Evolutionary conservation across 768 basidiomycete species (phyloP).

Genomic region (Suillus plorans): DNA sequence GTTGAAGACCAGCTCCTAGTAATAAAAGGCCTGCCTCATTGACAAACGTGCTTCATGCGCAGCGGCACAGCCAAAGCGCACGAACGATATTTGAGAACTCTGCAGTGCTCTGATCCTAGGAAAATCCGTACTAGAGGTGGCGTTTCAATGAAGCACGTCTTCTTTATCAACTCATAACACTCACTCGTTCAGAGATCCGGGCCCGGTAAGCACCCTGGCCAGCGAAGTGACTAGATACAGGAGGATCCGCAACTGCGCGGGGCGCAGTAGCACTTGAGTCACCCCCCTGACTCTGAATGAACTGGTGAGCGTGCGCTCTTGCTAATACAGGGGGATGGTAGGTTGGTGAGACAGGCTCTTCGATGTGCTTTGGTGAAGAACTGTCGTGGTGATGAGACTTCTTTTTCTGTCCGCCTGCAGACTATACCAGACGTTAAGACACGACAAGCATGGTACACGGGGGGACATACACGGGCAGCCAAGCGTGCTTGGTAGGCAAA

Average conservation of each 20-base stretch:
- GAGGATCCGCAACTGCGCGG: too few relatives aligned
- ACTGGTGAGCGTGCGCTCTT: not conserved
- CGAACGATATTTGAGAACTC: not conserved
- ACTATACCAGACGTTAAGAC: not conserved
- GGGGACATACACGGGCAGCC: not conserved
- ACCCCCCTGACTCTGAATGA: not conserved
- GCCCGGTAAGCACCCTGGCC: not conserved
- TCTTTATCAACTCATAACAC: not conserved
- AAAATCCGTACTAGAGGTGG: not conserved
- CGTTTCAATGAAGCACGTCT: not conserved
- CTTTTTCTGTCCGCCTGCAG: not conserved
- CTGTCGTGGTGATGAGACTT: not conserved
- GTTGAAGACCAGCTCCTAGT: not conserved
- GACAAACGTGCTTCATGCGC: not conserved
- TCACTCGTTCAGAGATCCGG: not conserved
- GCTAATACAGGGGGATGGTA: not conserved
- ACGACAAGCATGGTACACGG: too few relatives aligned
- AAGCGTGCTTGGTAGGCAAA: not conserved
- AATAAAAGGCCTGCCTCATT: not conserved
- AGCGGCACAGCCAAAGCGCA: slow-evolving; percentile 1
- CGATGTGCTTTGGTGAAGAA: not conserved
- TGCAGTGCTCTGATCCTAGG: not conserved
- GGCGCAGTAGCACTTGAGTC: not conserved
- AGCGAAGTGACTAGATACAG: not conserved
- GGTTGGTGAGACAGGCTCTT: not conserved